These are phyloP conservation scores for Aspergillus thermomutatus DNA, from an alignment of 2,329 filamentous ascomycete species.

Conservation along the genomic window DNA sequence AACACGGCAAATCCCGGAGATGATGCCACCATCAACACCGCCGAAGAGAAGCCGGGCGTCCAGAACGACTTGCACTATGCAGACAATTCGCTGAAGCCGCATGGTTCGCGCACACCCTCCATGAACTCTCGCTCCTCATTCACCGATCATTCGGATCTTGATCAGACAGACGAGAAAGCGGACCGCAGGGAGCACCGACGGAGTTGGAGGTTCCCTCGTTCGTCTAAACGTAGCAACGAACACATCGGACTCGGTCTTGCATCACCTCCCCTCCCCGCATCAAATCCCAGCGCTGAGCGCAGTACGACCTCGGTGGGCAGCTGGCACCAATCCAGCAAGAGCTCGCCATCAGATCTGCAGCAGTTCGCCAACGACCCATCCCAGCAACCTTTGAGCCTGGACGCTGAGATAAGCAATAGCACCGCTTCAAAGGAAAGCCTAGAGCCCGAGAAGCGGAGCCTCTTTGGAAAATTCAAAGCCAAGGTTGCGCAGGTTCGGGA, in stretches of 20 bases:
- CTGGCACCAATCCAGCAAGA: slow-evolving; percentile 46
- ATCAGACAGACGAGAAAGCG: slow-evolving; percentile 64
- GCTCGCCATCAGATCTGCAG: slow-evolving; percentile 43
- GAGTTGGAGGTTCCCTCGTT: slow-evolving; percentile 66
- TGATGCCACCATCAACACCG: background rate
- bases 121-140: slow-evolving; percentile 67
- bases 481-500: slow-evolving; percentile 56
- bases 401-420: slow-evolving; percentile 37
- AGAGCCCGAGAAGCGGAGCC: slow-evolving; percentile 55
- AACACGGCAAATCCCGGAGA: slow-evolving; percentile 30
- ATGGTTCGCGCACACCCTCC: slow-evolving; percentile 72
- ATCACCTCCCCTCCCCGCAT: slow-evolving; percentile 54
- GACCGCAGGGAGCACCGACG: slow-evolving; percentile 67
- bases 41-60: slow-evolving; percentile 16
- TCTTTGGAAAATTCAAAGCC: slow-evolving; percentile 63
- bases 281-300: slow-evolving; percentile 61
- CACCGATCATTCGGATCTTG: slow-evolving; percentile 78
- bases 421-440: slow-evolving; percentile 18
- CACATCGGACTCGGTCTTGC: slow-evolving; percentile 41
- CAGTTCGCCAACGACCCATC: slow-evolving; percentile 36
- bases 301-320: slow-evolving; percentile 69
- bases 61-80: slow-evolving; percentile 45
- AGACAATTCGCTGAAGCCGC: slow-evolving; percentile 58
- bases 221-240: slow-evolving; percentile 54
- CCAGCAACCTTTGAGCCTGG: slow-evolving; percentile 33